These are phyloP conservation scores for Ceratobasidium sp. DNA, from an alignment of 1,284 basidiomycete species.

Conservation along the genomic window DNA sequence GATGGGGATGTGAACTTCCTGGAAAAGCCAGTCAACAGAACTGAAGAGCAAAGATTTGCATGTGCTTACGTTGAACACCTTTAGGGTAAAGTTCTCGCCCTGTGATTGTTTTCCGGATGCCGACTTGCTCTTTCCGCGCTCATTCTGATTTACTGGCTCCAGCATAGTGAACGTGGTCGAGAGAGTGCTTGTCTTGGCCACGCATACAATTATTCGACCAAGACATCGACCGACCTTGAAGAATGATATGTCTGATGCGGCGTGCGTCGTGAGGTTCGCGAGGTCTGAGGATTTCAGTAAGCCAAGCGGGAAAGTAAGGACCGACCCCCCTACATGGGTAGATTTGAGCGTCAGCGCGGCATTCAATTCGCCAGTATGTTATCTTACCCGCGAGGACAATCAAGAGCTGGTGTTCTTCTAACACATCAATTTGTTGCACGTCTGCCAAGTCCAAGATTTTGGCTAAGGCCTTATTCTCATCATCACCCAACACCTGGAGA, in stretches of 20 bases:
- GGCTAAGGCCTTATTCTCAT: conserved; percentile 80
- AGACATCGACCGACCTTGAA: too few relatives aligned
- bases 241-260: too few relatives aligned
- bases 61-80: conserved; percentile 86
- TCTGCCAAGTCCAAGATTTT: conserved; percentile 92
- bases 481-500: conserved; percentile 85
- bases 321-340: conserved; percentile 83
- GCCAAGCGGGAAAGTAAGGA: conserved; percentile 96
- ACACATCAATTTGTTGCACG: conserved; percentile 96
- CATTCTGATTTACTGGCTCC: conserved; percentile 93
- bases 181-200: too few relatives aligned
- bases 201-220: too few relatives aligned
- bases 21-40: too few relatives aligned
- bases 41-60: too few relatives aligned
- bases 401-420: conserved; percentile 96
- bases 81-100: conserved; percentile 90
- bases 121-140: conserved; percentile 87
- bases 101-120: conserved; percentile 96
- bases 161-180: conserved; percentile 98
- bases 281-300: conserved; percentile 69
- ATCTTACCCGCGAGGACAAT: conserved; percentile 91
- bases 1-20: conserved; percentile 99
- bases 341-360: not conserved
- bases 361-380: not conserved
- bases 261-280: conserved; percentile 93